Evolutionary conservation across 2,329 filamentous ascomycete genomes (phyloP), one percentile per base, ranked within the genome.

Genomic region (Byssochlamys sp.): DNA sequence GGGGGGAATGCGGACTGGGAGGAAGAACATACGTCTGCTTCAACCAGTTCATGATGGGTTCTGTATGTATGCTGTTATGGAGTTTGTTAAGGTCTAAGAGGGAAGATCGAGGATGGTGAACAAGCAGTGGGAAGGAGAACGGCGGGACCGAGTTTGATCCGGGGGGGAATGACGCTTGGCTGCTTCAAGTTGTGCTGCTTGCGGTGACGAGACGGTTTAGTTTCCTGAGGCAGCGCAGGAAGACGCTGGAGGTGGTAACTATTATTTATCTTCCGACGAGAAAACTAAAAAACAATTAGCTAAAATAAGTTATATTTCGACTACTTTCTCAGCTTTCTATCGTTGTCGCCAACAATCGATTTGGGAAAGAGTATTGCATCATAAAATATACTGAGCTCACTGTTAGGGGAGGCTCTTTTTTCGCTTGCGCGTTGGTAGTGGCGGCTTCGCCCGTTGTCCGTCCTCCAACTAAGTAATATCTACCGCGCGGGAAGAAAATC

Each of bases 21-120:
- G n/a, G 31, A 53, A 24, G 50, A 55, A 78, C 89, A 77, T 80
- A 94, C 90, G 88, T 85, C 77, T 92, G 88, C 78, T 95, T 94
- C 67, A 91, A 87, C 91, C 91, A 96, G 80, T 90, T 94, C 80
- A 95, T 91, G 86, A 90, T 94, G 75, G 70, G 82, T 50, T 19
- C 54, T 35, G 50, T 27, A 25, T 52, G 50, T 27, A 25, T 52
- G n/a, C 5, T 45, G n/a, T 45, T 45, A 14, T 45, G 39, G n/a
- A 24, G 12, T n/a, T 19, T 24, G 39, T 24, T 4, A 14, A 45
- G 39, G 39, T 45, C n/a, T 45, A 39, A 14, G n/a, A 45, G 39
- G 39, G 39, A 3, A 45, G 19, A 45, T 45, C 6, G 39, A 19
- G n/a, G n/a, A 45, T 24, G 39, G 39, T 24, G 39, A 45, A n/a